phyloP scores from a whole-genome alignment of 2,329 filamentous ascomycete species.

The Teratosphaeria epicoccoides region DNA sequence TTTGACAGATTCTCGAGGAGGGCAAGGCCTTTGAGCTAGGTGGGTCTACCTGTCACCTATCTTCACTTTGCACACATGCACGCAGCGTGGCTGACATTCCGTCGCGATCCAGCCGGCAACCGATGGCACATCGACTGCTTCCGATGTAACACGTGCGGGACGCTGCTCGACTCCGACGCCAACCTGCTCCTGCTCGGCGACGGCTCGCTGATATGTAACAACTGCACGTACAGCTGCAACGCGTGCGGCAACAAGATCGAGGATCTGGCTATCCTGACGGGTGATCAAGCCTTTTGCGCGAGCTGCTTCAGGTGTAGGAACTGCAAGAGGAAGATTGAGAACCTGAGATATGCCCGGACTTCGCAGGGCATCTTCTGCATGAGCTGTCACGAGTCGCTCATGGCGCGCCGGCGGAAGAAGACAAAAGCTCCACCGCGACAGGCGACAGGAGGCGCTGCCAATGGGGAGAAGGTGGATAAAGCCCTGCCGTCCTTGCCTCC shows the following conservation, averaged over 20 bases:
- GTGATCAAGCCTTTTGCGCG: constrained; percentile 94
- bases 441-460: constrained; percentile 44
- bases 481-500: constrained; percentile 84
- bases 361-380: constrained; percentile 99
- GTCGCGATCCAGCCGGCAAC: constrained; percentile 13
- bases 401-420: constrained; percentile 84
- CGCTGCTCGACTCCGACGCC: constrained; percentile 92
- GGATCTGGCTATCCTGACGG: constrained; percentile 91
- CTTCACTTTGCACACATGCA: background rate
- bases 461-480: constrained; percentile 55
- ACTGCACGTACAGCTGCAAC: constrained; percentile 97
- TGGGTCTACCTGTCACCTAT: constrained; percentile 35
- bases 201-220: constrained; percentile 96
- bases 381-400: constrained; percentile 93
- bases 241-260: constrained; percentile 97
- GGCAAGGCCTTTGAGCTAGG: constrained; percentile 96
- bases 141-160: constrained; percentile 38
- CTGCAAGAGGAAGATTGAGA: constrained; percentile 98
- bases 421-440: constrained; percentile 42
- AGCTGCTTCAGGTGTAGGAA: constrained; percentile 96
- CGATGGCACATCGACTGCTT: constrained; percentile 13
- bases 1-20: constrained; percentile 79
- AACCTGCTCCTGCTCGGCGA: constrained; percentile 95
- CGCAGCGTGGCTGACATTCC: constrained; percentile 4
- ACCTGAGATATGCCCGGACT: constrained; percentile 90